Percentiles rank a stretch among this genome's conserved stretches.
Conservation (phyloP, 2,329 filamentous ascomycete genomes). For the Diaporthe australafricana region DNA sequence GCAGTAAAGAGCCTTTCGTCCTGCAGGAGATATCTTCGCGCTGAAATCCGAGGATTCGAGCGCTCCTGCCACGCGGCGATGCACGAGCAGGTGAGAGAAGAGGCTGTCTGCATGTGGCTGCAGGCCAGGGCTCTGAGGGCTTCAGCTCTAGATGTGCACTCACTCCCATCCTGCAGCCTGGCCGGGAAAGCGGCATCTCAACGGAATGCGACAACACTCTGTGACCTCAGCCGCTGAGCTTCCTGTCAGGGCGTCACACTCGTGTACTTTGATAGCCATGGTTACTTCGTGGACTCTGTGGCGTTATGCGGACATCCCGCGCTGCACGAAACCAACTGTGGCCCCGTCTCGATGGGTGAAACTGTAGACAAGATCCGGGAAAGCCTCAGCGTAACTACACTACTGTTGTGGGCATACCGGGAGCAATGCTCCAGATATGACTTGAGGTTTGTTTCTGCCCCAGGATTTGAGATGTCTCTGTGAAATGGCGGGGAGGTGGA, state of each 20-base stretch:
- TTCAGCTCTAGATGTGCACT: not conserved
- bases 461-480: not conserved
- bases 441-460: not conserved
- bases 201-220: not conserved
- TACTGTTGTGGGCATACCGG: not conserved
- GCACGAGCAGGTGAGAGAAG: not conserved
- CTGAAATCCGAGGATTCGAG: not conserved
- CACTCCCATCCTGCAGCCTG: not conserved
- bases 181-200: not conserved
- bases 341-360: too few species aligned
- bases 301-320: not conserved
- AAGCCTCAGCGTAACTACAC: too few species aligned
- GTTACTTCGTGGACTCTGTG: not conserved
- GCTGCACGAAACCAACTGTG: too few species aligned
- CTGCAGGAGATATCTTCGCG: not conserved
- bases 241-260: not conserved
- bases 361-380: too few species aligned
- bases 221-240: not conserved
- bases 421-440: not conserved
- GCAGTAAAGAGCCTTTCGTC: not conserved
- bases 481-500: constrained; percentile 20
- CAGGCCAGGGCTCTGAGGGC: not conserved
- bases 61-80: not conserved
- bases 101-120: not conserved
- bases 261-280: too few species aligned